Evolutionary conservation across 2,329 filamentous ascomycete species (phyloP).

Genomic region (Clonostachys rhizophaga): DNA sequence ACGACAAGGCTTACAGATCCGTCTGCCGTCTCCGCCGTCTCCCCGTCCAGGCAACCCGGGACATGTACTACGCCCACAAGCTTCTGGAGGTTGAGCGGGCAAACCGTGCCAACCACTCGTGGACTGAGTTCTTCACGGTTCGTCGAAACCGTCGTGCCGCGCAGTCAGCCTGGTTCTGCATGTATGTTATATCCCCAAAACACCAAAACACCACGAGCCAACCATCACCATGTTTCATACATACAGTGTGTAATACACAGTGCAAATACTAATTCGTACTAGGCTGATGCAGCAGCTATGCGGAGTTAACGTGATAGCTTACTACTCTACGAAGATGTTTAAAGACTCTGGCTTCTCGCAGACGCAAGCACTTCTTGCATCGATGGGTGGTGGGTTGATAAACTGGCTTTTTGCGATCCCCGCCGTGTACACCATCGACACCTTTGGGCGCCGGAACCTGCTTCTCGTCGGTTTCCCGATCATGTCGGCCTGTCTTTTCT

Average conservation of each 20-base stretch:
- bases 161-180: constrained; percentile 26
- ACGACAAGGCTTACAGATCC: constrained; percentile 37
- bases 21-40: constrained; percentile 39
- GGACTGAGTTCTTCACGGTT: constrained; percentile 28
- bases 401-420: constrained; percentile 56
- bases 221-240: too few relatives aligned
- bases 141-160: constrained; percentile 27
- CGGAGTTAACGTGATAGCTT: constrained; percentile 50
- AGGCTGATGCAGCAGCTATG: constrained; percentile 29
- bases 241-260: too few relatives aligned
- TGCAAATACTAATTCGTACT: too few relatives aligned
- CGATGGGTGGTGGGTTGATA: constrained; percentile 51
- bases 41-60: constrained; percentile 40
- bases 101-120: constrained; percentile 17
- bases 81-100: constrained; percentile 21
- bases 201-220: too few relatives aligned
- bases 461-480: constrained; percentile 53
- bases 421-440: constrained; percentile 55
- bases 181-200: constrained; percentile 11
- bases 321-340: constrained; percentile 44
- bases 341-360: constrained; percentile 30
- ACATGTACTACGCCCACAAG: constrained; percentile 44
- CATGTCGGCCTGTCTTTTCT: constrained; percentile 50
- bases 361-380: constrained; percentile 42
- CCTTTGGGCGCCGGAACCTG: constrained; percentile 49